Conservation (phyloP, 345 rosid species). For the Lepidium aucheri region DNA sequence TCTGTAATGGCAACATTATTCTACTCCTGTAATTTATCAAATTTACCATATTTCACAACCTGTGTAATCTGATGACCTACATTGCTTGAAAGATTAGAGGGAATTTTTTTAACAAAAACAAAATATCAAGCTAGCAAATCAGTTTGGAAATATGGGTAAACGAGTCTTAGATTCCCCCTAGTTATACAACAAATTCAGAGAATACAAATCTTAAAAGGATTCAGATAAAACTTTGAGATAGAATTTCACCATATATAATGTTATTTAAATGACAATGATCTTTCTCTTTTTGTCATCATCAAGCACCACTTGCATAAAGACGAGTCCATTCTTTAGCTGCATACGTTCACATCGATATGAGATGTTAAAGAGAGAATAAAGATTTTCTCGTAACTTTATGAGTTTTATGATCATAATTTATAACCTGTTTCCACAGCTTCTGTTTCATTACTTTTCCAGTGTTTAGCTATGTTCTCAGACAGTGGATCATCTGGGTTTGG, state of each 20-base stretch:
- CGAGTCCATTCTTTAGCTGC: conserved; percentile 99
- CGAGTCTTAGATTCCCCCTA: conserved; percentile 14
- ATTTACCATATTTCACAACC: conserved; percentile 1
- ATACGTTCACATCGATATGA: conserved; percentile 12
- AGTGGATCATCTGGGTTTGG: conserved; percentile 99
- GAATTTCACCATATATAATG: conserved; percentile 27
- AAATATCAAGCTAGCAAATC: neutral
- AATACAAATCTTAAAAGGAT: conserved; percentile 16
- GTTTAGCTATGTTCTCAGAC: conserved; percentile 97
- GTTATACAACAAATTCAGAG: conserved; percentile 23
- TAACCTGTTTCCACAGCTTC: conserved; percentile 37
- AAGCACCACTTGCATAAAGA: conserved; percentile 84
- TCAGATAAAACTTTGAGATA: conserved; percentile 21
- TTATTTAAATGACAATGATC: conserved; percentile 21
- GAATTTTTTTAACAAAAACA: neutral
- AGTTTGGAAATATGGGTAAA: conserved; percentile 14
- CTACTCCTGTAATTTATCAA: neutral
- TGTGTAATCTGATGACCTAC: neutral
- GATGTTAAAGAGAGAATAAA: neutral
- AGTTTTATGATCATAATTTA: neutral
- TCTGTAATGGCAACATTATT: conserved; percentile 19
- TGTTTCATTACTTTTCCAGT: conserved; percentile 84
- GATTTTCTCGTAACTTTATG: neutral
- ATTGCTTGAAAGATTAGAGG: neutral
- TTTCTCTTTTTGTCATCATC: conserved; percentile 26